Evolutionary conservation across 202 grass and related monocot genomes (phyloP).

Genomic region (Hordeum pubiflorum): DNA sequence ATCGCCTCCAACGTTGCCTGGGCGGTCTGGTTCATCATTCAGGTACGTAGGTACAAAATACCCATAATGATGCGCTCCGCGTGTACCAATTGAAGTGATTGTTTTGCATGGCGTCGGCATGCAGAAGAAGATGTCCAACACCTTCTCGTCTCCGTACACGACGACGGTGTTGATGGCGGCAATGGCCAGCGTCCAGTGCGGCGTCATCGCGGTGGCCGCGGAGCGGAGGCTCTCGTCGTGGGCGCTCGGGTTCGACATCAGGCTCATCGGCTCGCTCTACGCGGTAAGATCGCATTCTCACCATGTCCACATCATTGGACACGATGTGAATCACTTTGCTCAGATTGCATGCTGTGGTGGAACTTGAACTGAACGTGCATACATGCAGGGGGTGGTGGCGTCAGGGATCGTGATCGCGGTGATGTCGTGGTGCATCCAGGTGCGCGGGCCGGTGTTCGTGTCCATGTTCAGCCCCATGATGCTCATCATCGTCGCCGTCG

Average conservation of each 20-base stretch:
- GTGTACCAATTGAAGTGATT: not conserved
- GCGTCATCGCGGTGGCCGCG: not conserved
- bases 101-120: too few relatives aligned
- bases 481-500: slow-evolving; percentile 45
- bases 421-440: slow-evolving; percentile 60
- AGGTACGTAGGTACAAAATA: not conserved
- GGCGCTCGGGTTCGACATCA: slow-evolving; percentile 49
- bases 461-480: slow-evolving; percentile 62
- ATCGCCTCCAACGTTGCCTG: slow-evolving; percentile 49
- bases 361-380: not conserved
- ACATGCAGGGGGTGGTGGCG: slow-evolving; percentile 32
- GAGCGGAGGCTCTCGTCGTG: slow-evolving; percentile 38
- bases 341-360: not conserved
- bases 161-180: slow-evolving; percentile 38
- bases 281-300: slow-evolving; percentile 10
- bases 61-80: too few relatives aligned
- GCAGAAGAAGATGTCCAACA: slow-evolving; percentile 48
- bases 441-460: slow-evolving; percentile 48
- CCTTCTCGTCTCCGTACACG: slow-evolving; percentile 43
- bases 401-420: slow-evolving; percentile 34
- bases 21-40: slow-evolving; percentile 79
- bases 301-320: not conserved
- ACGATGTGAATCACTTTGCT: not conserved
- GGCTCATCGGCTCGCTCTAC: slow-evolving; percentile 41
- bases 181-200: slow-evolving; percentile 47